Percentiles rank a stretch among this genome's conserved stretches.
Evolutionary conservation across 1,284 basidiomycete species (phyloP).

Genomic region (Mycena sp.): DNA sequence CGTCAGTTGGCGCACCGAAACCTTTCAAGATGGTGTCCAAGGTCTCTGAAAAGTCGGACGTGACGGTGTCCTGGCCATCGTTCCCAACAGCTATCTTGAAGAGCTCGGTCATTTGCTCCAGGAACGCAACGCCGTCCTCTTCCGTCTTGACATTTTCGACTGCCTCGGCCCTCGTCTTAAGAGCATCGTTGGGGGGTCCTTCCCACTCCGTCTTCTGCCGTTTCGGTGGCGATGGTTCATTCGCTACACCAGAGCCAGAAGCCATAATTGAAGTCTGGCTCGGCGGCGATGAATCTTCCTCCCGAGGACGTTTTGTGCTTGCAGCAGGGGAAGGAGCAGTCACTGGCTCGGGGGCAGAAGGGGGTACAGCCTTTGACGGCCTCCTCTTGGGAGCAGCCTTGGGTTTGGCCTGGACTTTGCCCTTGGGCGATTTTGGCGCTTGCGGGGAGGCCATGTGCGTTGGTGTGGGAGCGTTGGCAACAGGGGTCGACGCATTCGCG

Average conservation of each 20-base stretch:
- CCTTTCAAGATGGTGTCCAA: slow-evolving; percentile 70
- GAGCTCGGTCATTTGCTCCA: slow-evolving; percentile 70
- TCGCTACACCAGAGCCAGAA: slow-evolving; percentile 45
- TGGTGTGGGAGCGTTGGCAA: slow-evolving; percentile 59
- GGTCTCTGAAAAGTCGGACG: slow-evolving; percentile 65
- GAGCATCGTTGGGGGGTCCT: slow-evolving; percentile 60
- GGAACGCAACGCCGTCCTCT: slow-evolving; percentile 69
- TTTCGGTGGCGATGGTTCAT: slow-evolving; percentile 74
- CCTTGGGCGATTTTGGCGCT: slow-evolving; percentile 63
- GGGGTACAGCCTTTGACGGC: slow-evolving; percentile 44
- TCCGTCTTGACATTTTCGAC: slow-evolving; percentile 69
- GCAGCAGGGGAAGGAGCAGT: slow-evolving; percentile 44
- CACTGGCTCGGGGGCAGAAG: slow-evolving; percentile 43
- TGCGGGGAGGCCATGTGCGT: slow-evolving; percentile 56
- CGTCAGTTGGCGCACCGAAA: slow-evolving; percentile 50
- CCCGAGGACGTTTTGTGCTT: slow-evolving; percentile 63
- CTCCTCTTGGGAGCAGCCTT: slow-evolving; percentile 52
- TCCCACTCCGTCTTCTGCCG: slow-evolving; percentile 77
- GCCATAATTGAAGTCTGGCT: slow-evolving; percentile 12
- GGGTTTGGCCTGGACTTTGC: slow-evolving; percentile 52
- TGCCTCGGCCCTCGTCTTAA: slow-evolving; percentile 62
- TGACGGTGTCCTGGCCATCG: slow-evolving; percentile 54
- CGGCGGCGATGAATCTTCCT: slow-evolving; percentile 56
- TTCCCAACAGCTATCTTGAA: slow-evolving; percentile 59
- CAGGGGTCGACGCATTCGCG: slow-evolving; percentile 61